Conservation (phyloP, 352 stramenopile species). For the Saprolegnia diclina region DNA sequence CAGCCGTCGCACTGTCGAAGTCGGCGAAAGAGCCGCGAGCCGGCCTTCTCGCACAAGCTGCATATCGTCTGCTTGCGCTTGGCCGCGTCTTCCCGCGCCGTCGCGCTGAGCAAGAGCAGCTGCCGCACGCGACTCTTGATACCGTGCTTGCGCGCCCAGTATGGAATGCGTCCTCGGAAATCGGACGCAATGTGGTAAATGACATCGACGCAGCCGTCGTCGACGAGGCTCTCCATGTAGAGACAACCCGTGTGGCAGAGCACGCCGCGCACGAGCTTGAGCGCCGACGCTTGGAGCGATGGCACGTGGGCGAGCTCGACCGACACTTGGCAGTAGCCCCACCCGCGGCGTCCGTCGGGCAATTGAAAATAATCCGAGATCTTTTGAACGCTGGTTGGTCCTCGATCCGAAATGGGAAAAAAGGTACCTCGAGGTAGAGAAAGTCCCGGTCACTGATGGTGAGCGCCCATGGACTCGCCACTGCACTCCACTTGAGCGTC, state of each 20-base stretch:
- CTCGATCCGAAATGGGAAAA: background rate
- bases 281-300: background rate
- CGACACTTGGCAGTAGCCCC: conserved; percentile 22
- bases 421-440: conserved; percentile 5
- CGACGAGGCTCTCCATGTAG: conserved; percentile 2
- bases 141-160: conserved; percentile 6
- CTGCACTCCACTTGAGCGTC: background rate
- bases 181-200: conserved; percentile 14
- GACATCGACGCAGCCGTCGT: conserved; percentile 14
- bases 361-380: conserved; percentile 7
- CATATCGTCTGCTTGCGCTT: background rate
- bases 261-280: conserved; percentile 12
- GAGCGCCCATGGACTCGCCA: background rate
- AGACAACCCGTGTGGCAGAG: conserved; percentile 21
- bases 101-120: background rate
- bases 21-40: background rate
- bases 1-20: background rate
- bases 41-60: background rate
- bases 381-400: conserved; percentile 1
- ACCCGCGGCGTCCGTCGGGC: conserved; percentile 13
- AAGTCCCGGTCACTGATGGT: background rate
- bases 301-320: conserved; percentile 8
- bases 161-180: conserved; percentile 5
- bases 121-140: conserved; percentile 1
- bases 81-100: background rate